These are phyloP conservation scores for Entomortierella chlamydospora DNA, from an alignment of 192 early-diverging fungal species.

Conservation along the genomic window DNA sequence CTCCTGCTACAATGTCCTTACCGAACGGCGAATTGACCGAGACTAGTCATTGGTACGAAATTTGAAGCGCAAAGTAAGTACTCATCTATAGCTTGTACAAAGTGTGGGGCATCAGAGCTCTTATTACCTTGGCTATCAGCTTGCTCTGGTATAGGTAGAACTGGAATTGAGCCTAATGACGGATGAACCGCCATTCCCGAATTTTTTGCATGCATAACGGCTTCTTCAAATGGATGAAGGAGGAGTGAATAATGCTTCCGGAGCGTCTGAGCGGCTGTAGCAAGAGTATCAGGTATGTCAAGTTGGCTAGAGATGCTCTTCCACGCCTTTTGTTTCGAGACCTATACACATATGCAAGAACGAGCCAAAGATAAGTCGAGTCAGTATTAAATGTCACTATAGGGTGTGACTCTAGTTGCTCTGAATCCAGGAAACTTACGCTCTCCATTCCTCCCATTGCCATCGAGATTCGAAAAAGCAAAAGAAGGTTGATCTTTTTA, in stretches of 20 bases:
- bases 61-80: background rate
- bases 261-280: conserved; percentile 50
- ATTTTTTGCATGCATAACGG: conserved; percentile 32
- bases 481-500: conserved; percentile 50
- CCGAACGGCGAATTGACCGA: background rate
- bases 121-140: conserved; percentile 38
- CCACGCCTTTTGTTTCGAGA: conserved; percentile 54
- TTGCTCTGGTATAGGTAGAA: conserved; percentile 37
- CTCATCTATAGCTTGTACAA: too few relatives aligned
- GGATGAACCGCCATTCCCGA: conserved; percentile 42
- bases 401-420: too few relatives aligned
- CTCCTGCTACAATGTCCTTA: background rate
- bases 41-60: too few relatives aligned
- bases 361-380: background rate
- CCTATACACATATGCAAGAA: conserved; percentile 4
- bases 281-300: conserved; percentile 51
- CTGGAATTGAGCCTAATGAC: conserved; percentile 32
- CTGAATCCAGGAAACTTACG: too few relatives aligned
- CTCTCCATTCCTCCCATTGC: conserved; percentile 55
- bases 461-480: conserved; percentile 47
- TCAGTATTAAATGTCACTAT: background rate
- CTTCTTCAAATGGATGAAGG: conserved; percentile 51
- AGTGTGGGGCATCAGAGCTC: too few relatives aligned
- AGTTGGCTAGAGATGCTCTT: conserved; percentile 51
- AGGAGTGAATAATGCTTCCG: conserved; percentile 49